Percentiles rank a stretch among this genome's conserved stretches.
phyloP scores from a whole-genome alignment of 805 yeast genomes.

The Sungouiella thailandica region DNA sequence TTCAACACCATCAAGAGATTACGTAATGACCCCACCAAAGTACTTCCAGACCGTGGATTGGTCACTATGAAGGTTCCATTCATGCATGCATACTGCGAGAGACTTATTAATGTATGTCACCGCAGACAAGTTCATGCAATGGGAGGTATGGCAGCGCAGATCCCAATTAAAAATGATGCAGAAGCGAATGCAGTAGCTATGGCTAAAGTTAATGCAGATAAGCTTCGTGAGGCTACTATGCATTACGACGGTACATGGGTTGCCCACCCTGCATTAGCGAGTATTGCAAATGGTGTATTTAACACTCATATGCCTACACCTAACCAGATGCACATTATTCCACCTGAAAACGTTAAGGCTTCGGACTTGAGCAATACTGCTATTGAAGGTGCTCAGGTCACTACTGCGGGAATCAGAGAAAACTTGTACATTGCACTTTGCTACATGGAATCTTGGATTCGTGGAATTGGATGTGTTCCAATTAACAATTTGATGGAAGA shows the following conservation, averaged over 20 bases:
- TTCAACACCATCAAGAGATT: conserved; percentile 74
- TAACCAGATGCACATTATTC: conserved; percentile 15
- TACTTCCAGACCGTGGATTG: conserved; percentile 17
- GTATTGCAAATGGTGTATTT: conserved; percentile 16
- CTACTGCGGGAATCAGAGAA: conserved; percentile 15
- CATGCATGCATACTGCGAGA: conserved; percentile 17
- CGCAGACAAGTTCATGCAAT: conserved; percentile 21
- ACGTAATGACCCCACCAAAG: conserved; percentile 45
- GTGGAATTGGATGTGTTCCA: conserved; percentile 20
- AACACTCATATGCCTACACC: conserved; percentile 19
- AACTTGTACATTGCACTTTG: conserved; percentile 18
- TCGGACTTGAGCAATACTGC: conserved; percentile 13
- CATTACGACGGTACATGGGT: conserved; percentile 21
- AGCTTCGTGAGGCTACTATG: conserved; percentile 19
- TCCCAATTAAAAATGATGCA: conserved; percentile 18
- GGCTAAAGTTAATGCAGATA: conserved; percentile 15
- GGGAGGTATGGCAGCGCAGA: conserved; percentile 25
- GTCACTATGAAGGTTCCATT: conserved; percentile 19
- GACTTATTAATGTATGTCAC: conserved; percentile 17
- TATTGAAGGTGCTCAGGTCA: conserved; percentile 11
- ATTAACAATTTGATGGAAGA: conserved; percentile 21
- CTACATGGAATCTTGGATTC: conserved; percentile 19
- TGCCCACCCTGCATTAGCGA: conserved; percentile 19
- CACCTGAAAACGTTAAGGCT: conserved; percentile 11
- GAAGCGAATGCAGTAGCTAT: conserved; percentile 15